These are phyloP conservation scores for Aspergillus mulundensis DNA, from an alignment of 495 filamentous ascomycete genomes.

Conservation along the genomic window DNA sequence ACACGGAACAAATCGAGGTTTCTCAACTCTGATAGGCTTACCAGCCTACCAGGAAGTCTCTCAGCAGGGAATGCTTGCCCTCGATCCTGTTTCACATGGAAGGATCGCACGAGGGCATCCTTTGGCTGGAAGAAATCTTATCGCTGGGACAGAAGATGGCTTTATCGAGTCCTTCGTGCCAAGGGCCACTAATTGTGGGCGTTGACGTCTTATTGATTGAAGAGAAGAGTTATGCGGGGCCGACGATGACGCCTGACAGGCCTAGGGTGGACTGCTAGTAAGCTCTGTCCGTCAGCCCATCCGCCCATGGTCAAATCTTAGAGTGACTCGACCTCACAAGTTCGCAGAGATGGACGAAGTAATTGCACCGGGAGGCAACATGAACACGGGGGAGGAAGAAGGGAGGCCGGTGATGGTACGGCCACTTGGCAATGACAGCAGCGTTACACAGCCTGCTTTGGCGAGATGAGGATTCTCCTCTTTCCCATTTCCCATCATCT, in stretches of 20 bases:
- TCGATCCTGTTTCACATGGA: constrained; percentile 18
- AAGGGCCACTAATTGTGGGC: constrained; percentile 18
- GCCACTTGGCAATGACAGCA: neutral
- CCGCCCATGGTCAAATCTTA: neutral
- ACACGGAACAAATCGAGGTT: neutral
- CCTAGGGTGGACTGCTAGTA: constrained; percentile 8
- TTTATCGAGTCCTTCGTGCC: constrained; percentile 19
- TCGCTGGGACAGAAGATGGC: constrained; percentile 3
- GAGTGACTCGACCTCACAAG: neutral
- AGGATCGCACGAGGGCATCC: constrained; percentile 17
- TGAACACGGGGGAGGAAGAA: neutral
- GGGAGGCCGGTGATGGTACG: neutral
- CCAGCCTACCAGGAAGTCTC: neutral
- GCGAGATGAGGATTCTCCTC: neutral
- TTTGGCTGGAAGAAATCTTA: constrained; percentile 13
- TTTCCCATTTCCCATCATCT: neutral
- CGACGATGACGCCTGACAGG: constrained; percentile 14
- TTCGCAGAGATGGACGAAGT: neutral
- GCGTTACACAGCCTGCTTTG: neutral
- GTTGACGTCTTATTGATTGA: constrained; percentile 15
- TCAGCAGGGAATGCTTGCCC: neutral
- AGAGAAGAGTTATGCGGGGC: constrained; percentile 17
- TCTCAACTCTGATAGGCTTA: neutral
- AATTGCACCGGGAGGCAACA: neutral
- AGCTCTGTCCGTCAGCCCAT: constrained; percentile 17